Conservation (phyloP, 306 rosid species). For the Cucurbita ficifolia region DNA sequence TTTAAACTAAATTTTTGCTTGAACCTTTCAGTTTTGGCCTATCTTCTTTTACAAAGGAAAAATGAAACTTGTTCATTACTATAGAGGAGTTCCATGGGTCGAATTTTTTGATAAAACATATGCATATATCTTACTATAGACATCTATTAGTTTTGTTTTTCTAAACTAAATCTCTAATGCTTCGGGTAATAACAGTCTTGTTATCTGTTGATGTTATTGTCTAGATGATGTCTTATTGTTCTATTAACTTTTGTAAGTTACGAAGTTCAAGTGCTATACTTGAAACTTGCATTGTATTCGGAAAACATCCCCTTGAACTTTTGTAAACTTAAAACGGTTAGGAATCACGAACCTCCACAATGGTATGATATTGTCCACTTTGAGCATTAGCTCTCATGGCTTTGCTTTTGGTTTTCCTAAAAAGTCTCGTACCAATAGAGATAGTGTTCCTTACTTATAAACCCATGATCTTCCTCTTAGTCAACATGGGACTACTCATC, state of each 20-base stretch:
- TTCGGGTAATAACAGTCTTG: neutral
- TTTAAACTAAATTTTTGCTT: neutral
- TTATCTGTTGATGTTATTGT: neutral
- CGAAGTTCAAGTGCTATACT: neutral
- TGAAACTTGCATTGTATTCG: neutral
- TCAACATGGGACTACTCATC: too few species aligned
- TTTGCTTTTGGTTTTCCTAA: too few species aligned
- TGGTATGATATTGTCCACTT: too few species aligned
- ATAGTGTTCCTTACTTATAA: too few species aligned
- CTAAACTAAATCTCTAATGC: neutral
- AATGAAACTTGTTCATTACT: neutral
- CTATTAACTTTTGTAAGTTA: neutral
- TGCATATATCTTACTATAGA: neutral
- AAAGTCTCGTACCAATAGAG: too few species aligned
- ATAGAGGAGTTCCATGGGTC: neutral
- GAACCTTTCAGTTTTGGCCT: neutral
- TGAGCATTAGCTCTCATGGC: too few species aligned
- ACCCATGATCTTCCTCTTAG: too few species aligned
- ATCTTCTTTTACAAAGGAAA: neutral
- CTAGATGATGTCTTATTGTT: neutral
- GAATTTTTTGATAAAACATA: neutral
- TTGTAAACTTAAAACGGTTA: neutral
- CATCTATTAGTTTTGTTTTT: neutral
- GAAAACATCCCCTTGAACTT: neutral
- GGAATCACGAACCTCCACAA: too few species aligned